Evolutionary conservation across 2,329 filamentous ascomycete species (phyloP), one percentile per base, ranked within the genome.

Genomic region (Alternaria solani): DNA sequence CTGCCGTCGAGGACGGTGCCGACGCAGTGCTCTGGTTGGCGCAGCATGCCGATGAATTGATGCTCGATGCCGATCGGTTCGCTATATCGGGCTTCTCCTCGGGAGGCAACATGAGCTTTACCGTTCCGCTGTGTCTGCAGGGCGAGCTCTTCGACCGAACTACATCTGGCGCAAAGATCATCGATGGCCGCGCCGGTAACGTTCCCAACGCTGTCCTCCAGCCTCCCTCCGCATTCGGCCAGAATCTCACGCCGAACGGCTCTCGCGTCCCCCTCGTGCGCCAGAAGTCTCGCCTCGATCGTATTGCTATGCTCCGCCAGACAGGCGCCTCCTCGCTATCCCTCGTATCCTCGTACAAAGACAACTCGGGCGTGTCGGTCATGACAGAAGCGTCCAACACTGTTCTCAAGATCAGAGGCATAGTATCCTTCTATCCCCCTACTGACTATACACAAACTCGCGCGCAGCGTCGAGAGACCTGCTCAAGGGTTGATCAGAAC

Each of bases 1-100:
- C 84, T 0, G 86, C 87, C 0, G 87, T 89, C 3, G 87, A 89
- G 64, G 87, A 90, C 63, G 86, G 87, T 20, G 87, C 87, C 7
- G 86, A 88, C 59, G 86, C 87, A 2, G 76, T 90, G 20, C 77
- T 88, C 5, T 88, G 86, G 74, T 80, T 89, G 5, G 82, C 86
- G 34, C 76, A 82, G 30, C 79, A 89, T 68, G 85, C 86, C 0
- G 76, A 81, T 5, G 84, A 87, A 52, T 75, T 89, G 32, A 82
- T 84, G 38, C 79, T 90, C 39, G 86, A 89, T 68, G 75, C 83
- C 2, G 81, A 83, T 30, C 85, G 86, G 54, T 83, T 89, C 49
- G 84, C 83, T 1, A 76, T 89, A 5, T 86, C 83, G 26, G 87
- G 87, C 23, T 90, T 90, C 77, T 88, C 86, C 1, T 87, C 86